phyloP scores from a whole-genome alignment of 2,329 filamentous ascomycete species.

The Alternaria solani region DNA sequence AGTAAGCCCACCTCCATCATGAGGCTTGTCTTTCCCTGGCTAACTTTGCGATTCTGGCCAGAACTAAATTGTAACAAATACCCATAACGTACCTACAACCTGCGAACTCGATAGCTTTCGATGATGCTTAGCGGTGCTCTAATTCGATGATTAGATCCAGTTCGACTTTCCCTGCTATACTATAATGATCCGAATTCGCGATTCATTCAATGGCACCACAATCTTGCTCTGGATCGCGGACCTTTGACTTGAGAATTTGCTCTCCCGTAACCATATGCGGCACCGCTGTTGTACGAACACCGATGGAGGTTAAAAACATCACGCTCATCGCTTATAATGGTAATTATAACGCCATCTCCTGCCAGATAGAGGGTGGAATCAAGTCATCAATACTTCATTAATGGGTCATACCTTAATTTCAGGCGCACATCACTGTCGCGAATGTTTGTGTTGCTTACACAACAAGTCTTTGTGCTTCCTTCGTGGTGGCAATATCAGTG shows the following conservation, averaged over 20 bases:
- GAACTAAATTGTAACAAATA: slow-evolving; percentile 15
- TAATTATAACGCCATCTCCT: background rate
- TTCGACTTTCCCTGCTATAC: background rate
- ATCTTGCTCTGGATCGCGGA: background rate
- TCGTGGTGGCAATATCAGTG: background rate
- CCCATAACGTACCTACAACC: slow-evolving; percentile 5
- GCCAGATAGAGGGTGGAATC: background rate
- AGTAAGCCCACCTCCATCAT: slow-evolving; percentile 29
- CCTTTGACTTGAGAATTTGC: rapidly evolving
- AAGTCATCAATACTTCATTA: background rate
- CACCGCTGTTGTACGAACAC: background rate
- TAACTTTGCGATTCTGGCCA: slow-evolving; percentile 11
- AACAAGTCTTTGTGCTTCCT: background rate
- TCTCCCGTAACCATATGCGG: background rate
- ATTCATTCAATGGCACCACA: background rate
- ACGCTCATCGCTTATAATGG: background rate
- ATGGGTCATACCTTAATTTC: background rate
- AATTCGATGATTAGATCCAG: background rate
- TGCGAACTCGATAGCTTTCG: background rate
- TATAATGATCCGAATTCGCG: background rate
- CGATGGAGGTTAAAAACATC: background rate
- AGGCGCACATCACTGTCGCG: background rate
- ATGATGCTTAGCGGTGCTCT: background rate
- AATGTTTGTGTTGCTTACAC: background rate
- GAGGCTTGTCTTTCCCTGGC: background rate